Base-by-base conservation (phyloP, 2,329 filamentous ascomycete genomes). In the Tolypocladium sp. region DNA sequence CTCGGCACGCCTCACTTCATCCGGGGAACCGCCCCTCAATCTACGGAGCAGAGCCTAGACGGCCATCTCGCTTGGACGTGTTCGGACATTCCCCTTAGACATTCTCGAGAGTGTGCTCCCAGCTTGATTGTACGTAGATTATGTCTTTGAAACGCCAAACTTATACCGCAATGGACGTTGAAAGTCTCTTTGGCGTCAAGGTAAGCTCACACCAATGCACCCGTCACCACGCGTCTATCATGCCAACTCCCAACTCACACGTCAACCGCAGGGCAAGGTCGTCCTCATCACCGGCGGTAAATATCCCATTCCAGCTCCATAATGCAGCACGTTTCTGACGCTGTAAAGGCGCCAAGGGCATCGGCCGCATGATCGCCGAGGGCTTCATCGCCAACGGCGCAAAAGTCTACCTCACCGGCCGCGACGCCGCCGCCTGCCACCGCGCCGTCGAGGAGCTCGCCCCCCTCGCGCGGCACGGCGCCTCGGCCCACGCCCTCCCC, bases 321-420 rank as follows among this genome's bases (percentile, higher is more conserved):
- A 4, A 30, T 4, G 25, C 46, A 15, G 46, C 46, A 17, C 46
- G 13, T 15, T 13, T 4, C 46, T 35, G 20, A 25, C 30, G 33
- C 17, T 30, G 33, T 4, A 9, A 58, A 72, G 76, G 80, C 57
- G 81, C 79, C 53, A 82, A 86, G 68, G 85, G 85, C 63, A 83
- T 88, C 63, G 86, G 86, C 20, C 82, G 81, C 60, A 88, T 88
- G 85, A 88, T 89, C 63, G 82, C 83, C 38, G 77, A 84, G 59
- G 86, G 84, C 59, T 88, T 86, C 71, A 78, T 87, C n/a, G 69
- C 76, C 59, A 87, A 86, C 71, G 84, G 85, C 59, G 81, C 81
- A 42, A 82, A 76, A 56, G 85, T 88, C 20, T 88, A 88, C 77
- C 83, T 89, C 61, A 83, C 84, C 7, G 87, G 84, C 7, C 80